Base-by-base conservation (phyloP, 345 rosid genomes). In the Linum usitatissimum region DNA sequence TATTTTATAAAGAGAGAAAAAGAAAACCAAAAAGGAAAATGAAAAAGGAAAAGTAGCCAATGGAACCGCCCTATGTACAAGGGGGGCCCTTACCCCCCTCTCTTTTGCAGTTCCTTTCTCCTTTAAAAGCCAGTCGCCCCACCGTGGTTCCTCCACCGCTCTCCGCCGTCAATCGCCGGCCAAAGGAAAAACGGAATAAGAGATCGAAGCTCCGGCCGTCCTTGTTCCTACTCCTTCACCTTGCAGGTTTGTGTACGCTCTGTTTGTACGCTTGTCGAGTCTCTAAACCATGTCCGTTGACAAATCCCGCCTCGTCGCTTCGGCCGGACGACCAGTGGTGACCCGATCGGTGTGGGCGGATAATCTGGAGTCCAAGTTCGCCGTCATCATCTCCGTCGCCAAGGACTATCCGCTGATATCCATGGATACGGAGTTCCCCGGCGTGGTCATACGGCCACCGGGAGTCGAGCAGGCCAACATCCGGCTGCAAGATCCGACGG, bases 371-470 rank as follows among this genome's bases (percentile, higher is more conserved):
- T 64, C 78, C 0, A 96, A 91, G 65, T 86, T 91, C 58, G 69
- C 71, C 18, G 23, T 88, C 61, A 86, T 88, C 67, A 68, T 83
- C 10, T 70, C 81, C n/a, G 40, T 75, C 30, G 70, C 88, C 55
- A 92, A 88, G 54, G 58, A 53, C 1, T 85, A 70, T 74, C 90
- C 95, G 5, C 75, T 83, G 48, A 72, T 86, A n/a, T 82, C 96
- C 5, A 88, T 91, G 96, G 96, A 91, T 64, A 91, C 98, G 0
- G 95, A 91, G 64, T 91, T 91, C 31, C 96, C 95, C 21, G 96
- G 98, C 18, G 34, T 91, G 28, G 78, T 91, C 8, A 75, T 75
- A 55, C 71, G 72, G 21, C 71, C 77, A 0, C 30, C 61, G 30
- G 75, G 69, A 7, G 68, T 21, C 1, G 80, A 73, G 49, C 59